Base-by-base conservation (phyloP, 2,329 filamentous ascomycete species). In the Fusarium luffae region DNA sequence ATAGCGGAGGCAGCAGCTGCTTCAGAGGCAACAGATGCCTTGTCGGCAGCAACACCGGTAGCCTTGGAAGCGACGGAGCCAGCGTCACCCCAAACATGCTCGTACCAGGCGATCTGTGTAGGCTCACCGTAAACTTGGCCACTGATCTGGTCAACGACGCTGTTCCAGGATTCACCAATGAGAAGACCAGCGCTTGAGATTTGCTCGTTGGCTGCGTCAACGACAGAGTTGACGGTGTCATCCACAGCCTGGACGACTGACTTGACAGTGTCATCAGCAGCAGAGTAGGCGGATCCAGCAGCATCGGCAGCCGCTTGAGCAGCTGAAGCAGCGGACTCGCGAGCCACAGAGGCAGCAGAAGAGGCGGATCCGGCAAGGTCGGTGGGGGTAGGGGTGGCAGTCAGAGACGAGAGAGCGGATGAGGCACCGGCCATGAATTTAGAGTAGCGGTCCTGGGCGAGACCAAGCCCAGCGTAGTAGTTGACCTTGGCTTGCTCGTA, bases 401-500 rank as follows among this genome's bases (percentile, higher is more conserved):
- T 87, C 41, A 85, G 64, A 4, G 83, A 84, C 58, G 88, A 90
- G 42, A 93, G 83, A 21, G 90, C 92, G 37, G 86, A 89, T 12
- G 91, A 93, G 10, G 92, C 93, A 7, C 90, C 89, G 14, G 85
- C 85, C 4, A 96, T 70, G 74, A 96, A 95, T 51, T 90, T 90
- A 7, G 90, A 89, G 78, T 96, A 96, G 40, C 90, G 88, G 44
- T 90, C 92, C 74, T 97, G 91, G 1, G 93, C 93, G 46, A 93
- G 79, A 28, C 93, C 93, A 25, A 96, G 79, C 13, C 90, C 92
- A 68, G 93, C 91, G 72, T 93, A 94, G 79, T 95, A 95, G 75
- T 89, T 86, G 71, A 85, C 80, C 71, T 85, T 86, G 47, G 87
- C 91, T 82, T 85, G 90, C 76, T 84, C 88, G 76, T 82, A 88